phyloP scores from a whole-genome alignment of 257 asterid genomes.

The Ligustrum vulgare region DNA sequence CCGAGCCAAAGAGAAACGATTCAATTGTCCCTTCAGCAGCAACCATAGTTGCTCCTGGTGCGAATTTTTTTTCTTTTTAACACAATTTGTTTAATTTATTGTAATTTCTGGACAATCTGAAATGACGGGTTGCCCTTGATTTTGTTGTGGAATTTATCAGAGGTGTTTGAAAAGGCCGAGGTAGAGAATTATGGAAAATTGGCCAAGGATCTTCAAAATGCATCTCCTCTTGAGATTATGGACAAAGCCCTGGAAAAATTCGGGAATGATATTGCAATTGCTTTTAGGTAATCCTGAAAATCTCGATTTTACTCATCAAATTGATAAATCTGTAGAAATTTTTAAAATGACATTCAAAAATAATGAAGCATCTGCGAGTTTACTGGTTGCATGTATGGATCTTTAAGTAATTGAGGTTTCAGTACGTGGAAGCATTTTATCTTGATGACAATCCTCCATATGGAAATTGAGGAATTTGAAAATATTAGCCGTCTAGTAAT shows the following conservation, averaged over 20 bases:
- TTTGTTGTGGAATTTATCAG: slow-evolving; percentile 27
- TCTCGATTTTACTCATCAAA: not conserved
- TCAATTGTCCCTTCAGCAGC: slow-evolving; percentile 57
- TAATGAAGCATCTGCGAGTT: not conserved
- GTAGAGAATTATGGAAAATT: slow-evolving; percentile 53
- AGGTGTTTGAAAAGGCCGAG: slow-evolving; percentile 42
- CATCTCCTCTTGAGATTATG: slow-evolving; percentile 78
- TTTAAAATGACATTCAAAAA: not conserved
- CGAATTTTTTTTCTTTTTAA: not conserved
- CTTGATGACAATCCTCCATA: not conserved
- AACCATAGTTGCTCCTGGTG: slow-evolving; percentile 45
- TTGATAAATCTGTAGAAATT: not conserved
- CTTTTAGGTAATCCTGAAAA: slow-evolving; percentile 59
- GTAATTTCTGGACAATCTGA: not conserved
- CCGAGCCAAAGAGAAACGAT: slow-evolving; percentile 48
- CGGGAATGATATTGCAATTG: slow-evolving; percentile 75
- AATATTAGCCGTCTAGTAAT: too few species aligned
- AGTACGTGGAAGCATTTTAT: not conserved
- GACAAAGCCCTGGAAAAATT: slow-evolving; percentile 70
- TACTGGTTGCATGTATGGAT: not conserved
- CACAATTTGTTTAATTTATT: not conserved
- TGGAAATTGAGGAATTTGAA: not conserved
- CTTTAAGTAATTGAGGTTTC: not conserved
- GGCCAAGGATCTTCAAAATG: slow-evolving; percentile 58
- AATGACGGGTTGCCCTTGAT: slow-evolving; percentile 14